Evolutionary conservation across 2,329 filamentous ascomycete genomes (phyloP).

Genomic region (Lecanicillium sp.): DNA sequence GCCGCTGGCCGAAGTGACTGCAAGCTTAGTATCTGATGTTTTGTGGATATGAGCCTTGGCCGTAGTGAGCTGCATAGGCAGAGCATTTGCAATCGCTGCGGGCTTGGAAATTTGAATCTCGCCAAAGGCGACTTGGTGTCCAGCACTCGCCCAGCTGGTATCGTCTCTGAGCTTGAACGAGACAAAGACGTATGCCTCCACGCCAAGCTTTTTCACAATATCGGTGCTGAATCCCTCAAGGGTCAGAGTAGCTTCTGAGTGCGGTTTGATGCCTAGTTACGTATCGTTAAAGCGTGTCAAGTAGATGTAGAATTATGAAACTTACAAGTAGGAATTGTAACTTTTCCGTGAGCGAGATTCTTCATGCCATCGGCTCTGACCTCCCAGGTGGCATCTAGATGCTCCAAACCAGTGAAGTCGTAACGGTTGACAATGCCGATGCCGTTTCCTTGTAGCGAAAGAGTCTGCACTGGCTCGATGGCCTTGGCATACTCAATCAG

Average conservation of each 20-base stretch:
- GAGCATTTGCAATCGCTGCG: slow-evolving; percentile 21
- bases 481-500: slow-evolving; percentile 51
- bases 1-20: slow-evolving; percentile 30
- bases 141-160: slow-evolving; percentile 45
- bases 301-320: background rate
- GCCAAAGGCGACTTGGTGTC: slow-evolving; percentile 47
- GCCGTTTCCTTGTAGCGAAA: slow-evolving; percentile 34
- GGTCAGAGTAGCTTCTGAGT: slow-evolving; percentile 25
- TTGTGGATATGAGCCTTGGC: slow-evolving; percentile 20
- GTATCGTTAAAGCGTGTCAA: slow-evolving; percentile 15
- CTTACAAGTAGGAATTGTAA: slow-evolving; percentile 37
- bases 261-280: slow-evolving; percentile 38
- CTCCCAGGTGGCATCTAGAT: slow-evolving; percentile 40
- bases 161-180: slow-evolving; percentile 37
- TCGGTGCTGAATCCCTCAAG: slow-evolving; percentile 27
- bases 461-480: slow-evolving; percentile 52
- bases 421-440: slow-evolving; percentile 48
- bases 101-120: slow-evolving; percentile 37
- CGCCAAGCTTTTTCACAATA: slow-evolving; percentile 18
- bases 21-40: slow-evolving; percentile 20
- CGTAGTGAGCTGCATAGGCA: slow-evolving; percentile 16
- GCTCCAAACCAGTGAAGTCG: slow-evolving; percentile 46
- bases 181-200: slow-evolving; percentile 43
- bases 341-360: slow-evolving; percentile 27
- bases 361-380: slow-evolving; percentile 34